Percentiles rank a stretch among this genome's conserved stretches.
These are phyloP conservation scores for Sarocladium strictum DNA, from an alignment of 2,329 filamentous ascomycete species.

Conservation along the genomic window DNA sequence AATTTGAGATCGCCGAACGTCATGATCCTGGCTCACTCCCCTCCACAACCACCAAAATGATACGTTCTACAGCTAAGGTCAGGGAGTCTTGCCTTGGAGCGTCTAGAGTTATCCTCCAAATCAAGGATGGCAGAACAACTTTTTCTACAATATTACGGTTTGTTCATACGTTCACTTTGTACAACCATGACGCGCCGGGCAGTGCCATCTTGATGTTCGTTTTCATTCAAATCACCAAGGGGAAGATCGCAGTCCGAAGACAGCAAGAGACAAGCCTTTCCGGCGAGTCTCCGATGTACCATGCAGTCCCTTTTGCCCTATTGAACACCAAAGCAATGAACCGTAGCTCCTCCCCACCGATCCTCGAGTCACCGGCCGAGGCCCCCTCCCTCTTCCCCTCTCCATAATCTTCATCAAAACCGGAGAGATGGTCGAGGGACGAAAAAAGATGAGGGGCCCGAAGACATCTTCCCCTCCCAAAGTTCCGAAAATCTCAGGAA, in stretches of 20 bases:
- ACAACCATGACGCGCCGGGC: no score
- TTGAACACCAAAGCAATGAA: constrained; percentile 50
- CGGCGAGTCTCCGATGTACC: constrained; percentile 32
- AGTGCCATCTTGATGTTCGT: constrained; percentile 27
- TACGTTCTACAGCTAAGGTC: no score
- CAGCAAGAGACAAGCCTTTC: constrained; percentile 38
- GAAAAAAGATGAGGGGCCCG: not conserved
- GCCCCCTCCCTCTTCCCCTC: constrained; percentile 1
- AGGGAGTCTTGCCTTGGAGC: no score
- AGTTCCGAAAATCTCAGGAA: constrained; percentile 18
- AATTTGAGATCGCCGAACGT: constrained; percentile 9
- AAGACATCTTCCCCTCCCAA: constrained; percentile 15
- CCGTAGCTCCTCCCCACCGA: constrained; percentile 18
- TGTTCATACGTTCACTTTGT: no score
- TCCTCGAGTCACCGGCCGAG: constrained; percentile 4
- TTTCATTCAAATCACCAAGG: constrained; percentile 43
- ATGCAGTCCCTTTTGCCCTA: constrained; percentile 43
- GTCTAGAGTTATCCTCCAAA: no score
- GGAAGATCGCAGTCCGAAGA: constrained; percentile 36
- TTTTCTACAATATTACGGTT: no score
- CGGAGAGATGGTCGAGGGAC: constrained; percentile 8
- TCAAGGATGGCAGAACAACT: no score
- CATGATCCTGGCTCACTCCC: not conserved
- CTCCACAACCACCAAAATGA: not conserved
- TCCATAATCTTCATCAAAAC: constrained; percentile 13